Conservation (phyloP, 768 basidiomycete genomes). For the Paxillus rubicundulus region DNA sequence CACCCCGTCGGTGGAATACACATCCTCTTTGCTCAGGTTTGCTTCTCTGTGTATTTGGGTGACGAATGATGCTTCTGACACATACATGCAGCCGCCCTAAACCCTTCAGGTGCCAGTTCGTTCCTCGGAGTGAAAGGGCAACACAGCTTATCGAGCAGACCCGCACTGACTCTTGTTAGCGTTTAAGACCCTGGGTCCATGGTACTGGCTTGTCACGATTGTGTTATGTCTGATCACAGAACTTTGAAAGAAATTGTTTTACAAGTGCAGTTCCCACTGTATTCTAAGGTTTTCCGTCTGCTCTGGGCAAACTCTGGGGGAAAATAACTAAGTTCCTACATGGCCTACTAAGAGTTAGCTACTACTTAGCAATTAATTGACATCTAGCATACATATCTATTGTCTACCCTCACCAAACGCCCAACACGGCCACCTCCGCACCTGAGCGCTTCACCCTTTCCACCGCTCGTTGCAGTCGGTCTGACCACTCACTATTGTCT, state of each 20-base stretch:
- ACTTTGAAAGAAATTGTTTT: background rate
- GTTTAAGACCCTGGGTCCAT: background rate
- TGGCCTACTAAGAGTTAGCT: too few species aligned
- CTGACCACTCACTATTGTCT: constrained; percentile 26
- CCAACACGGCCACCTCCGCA: constrained; percentile 40
- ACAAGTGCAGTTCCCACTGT: too few species aligned
- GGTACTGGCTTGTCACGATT: background rate
- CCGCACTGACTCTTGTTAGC: background rate
- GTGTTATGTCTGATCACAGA: background rate
- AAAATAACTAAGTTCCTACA: background rate
- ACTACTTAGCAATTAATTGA: too few species aligned
- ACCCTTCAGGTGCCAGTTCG: constrained; percentile 39
- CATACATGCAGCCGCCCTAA: constrained; percentile 36
- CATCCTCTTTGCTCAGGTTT: constrained; percentile 36
- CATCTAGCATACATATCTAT: background rate
- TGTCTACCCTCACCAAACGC: constrained; percentile 43
- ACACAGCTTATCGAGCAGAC: constrained; percentile 27
- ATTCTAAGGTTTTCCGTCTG: too few species aligned
- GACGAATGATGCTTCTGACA: background rate
- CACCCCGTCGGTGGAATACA: constrained; percentile 34
- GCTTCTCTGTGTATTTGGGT: background rate
- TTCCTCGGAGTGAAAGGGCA: constrained; percentile 34
- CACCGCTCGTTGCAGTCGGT: constrained; percentile 35
- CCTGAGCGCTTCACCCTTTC: constrained; percentile 34
- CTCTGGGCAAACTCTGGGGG: too few species aligned